phyloP scores from a whole-genome alignment of 2,329 filamentous ascomycete genomes.

The Claviceps purpurea region DNA sequence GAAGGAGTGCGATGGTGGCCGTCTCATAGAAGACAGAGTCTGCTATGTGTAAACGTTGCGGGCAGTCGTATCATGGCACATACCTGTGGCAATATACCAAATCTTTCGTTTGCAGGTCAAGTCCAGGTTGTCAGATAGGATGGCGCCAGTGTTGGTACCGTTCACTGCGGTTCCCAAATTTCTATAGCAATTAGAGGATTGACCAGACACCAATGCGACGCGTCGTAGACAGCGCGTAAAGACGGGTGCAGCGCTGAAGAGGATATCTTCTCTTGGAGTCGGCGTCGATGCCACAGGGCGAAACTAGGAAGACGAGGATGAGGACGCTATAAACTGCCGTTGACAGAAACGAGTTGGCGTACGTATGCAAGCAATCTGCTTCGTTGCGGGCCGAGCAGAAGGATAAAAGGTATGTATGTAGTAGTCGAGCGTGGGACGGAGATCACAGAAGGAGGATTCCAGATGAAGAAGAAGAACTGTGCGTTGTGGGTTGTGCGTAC shows the following conservation, averaged over 20 bases:
- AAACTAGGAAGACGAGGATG: background rate
- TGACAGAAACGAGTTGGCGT: background rate
- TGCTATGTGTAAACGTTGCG: background rate
- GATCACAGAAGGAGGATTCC: background rate
- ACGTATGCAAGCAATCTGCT: background rate
- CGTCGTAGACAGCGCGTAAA: background rate
- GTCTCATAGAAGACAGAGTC: background rate
- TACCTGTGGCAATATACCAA: background rate
- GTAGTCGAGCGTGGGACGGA: background rate
- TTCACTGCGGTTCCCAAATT: background rate
- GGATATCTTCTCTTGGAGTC: background rate
- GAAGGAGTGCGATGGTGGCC: background rate
- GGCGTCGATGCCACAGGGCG: background rate
- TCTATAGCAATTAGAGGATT: background rate
- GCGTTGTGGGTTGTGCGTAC: background rate
- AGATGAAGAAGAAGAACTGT: background rate
- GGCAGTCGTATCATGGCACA: background rate
- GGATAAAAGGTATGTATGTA: background rate
- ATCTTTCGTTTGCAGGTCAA: background rate
- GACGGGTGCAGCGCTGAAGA: background rate
- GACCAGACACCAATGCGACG: background rate
- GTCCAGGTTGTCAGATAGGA: background rate
- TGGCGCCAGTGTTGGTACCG: no score
- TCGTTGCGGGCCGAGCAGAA: background rate
- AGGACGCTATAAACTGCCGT: background rate